These are phyloP conservation scores for Candida nonsorbophila DNA, from an alignment of 805 yeast species.

Conservation along the genomic window DNA sequence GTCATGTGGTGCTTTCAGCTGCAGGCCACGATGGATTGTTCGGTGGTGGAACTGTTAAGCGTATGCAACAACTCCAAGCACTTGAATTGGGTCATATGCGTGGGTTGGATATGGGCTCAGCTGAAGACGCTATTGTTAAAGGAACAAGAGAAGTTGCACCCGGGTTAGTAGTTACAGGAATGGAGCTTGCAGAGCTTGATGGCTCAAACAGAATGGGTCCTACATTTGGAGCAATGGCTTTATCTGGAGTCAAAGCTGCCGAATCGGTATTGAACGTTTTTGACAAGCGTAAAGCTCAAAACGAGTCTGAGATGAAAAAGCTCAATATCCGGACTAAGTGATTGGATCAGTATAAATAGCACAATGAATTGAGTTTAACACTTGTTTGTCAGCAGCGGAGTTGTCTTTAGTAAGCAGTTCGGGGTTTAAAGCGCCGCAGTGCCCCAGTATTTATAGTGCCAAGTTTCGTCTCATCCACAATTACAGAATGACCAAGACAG, in stretches of 20 bases:
- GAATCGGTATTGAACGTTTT: conserved; percentile 41
- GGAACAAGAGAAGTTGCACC: conserved; percentile 61
- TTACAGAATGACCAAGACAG: too few species aligned
- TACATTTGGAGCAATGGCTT: conserved; percentile 77
- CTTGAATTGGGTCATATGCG: conserved; percentile 60
- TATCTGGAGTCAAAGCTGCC: conserved; percentile 76
- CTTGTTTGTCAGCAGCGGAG: too few species aligned
- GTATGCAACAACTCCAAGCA: conserved; percentile 33
- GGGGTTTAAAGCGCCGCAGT: too few species aligned
- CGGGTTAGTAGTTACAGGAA: conserved; percentile 66
- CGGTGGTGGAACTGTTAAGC: conserved; percentile 75
- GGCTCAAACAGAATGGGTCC: conserved; percentile 84
- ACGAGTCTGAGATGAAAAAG: conserved; percentile 5
- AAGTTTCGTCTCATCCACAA: too few species aligned
- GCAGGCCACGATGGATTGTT: conserved; percentile 83
- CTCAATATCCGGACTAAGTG: too few species aligned
- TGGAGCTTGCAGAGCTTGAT: conserved; percentile 75
- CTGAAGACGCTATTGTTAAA: conserved; percentile 72
- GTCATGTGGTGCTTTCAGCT: conserved; percentile 59
- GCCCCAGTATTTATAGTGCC: too few species aligned
- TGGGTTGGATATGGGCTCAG: conserved; percentile 72
- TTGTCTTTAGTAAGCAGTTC: too few species aligned
- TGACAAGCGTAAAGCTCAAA: conserved; percentile 14
- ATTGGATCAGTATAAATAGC: background rate
- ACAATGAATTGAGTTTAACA: too few species aligned